These are phyloP conservation scores for Sphagnum magellanicum DNA, from an alignment of 228 moss, liverwort and hornwort genomes.

Conservation along the genomic window DNA sequence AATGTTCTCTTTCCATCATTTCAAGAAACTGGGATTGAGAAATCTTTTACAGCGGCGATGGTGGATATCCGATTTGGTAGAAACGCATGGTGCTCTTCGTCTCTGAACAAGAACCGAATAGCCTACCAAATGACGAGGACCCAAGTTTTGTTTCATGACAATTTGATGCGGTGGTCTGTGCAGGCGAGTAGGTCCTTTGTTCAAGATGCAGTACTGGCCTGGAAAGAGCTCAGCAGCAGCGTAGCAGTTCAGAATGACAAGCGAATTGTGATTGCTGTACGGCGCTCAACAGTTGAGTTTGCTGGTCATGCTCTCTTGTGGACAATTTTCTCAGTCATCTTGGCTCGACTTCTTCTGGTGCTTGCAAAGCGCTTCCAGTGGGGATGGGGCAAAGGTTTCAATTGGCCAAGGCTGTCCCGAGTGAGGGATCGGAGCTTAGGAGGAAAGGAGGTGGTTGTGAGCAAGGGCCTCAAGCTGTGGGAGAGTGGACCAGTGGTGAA, in stretches of 20 bases:
- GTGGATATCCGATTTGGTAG: conserved; percentile 5
- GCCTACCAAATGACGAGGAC: background rate
- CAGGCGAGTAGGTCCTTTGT: conserved; percentile 45
- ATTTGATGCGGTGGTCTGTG: conserved; percentile 2
- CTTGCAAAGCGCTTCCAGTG: conserved; percentile 62
- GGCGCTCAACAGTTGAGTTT: conserved; percentile 74
- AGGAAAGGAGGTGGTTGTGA: conserved; percentile 68
- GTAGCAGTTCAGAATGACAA: conserved; percentile 74
- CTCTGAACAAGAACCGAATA: too few species aligned
- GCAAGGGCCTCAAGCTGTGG: conserved; percentile 42
- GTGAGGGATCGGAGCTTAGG: conserved; percentile 83
- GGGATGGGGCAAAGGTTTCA: conserved; percentile 76
- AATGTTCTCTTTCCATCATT: background rate
- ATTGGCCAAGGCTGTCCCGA: conserved; percentile 35
- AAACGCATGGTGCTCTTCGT: conserved; percentile 1
- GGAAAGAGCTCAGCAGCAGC: conserved; percentile 73
- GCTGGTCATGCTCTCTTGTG: conserved; percentile 65
- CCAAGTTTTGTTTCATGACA: background rate
- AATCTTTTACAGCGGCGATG: background rate
- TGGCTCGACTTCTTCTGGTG: conserved; percentile 40
- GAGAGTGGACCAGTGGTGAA: conserved; percentile 36
- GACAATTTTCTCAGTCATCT: conserved; percentile 52
- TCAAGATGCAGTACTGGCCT: conserved; percentile 57
- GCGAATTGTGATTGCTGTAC: conserved; percentile 65
- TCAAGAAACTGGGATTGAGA: background rate